Conservation (phyloP, 2,329 filamentous ascomycete genomes). For the Exutisphaerella laricina region DNA sequence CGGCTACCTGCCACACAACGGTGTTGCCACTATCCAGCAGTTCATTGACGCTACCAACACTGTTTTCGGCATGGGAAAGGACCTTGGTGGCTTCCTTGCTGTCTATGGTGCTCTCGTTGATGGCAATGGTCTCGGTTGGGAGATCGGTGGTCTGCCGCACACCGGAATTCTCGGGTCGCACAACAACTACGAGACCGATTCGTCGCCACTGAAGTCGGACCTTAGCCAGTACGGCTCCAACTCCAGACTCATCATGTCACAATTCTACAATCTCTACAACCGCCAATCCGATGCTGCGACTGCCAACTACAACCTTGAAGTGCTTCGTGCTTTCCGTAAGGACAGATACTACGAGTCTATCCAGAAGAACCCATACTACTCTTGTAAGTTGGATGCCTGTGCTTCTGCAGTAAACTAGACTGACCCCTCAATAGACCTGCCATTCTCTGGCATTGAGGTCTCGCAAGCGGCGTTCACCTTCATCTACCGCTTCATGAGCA, state of each 20-base stretch:
- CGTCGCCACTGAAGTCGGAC: conserved; percentile 31
- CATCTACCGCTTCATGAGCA: conserved; percentile 38
- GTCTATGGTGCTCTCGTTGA: conserved; percentile 18
- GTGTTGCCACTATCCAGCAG: conserved; percentile 31
- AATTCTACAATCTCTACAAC: conserved; percentile 26
- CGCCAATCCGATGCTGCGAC: conserved; percentile 16
- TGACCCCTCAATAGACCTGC: conserved; percentile 10
- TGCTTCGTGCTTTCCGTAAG: conserved; percentile 26
- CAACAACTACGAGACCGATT: conserved; percentile 34
- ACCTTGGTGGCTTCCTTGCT: conserved; percentile 19
- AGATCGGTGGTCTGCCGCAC: conserved; percentile 18
- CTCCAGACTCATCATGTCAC: conserved; percentile 15
- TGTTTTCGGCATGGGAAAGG: conserved; percentile 31
- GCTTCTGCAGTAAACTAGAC: neutral
- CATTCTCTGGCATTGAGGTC: conserved; percentile 28
- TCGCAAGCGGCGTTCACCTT: conserved; percentile 31
- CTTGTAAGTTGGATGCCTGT: conserved; percentile 16
- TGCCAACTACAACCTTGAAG: conserved; percentile 30
- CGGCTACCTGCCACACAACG: conserved; percentile 27
- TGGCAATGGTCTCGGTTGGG: conserved; percentile 20
- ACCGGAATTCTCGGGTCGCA: conserved; percentile 27
- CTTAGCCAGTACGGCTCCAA: conserved; percentile 28
- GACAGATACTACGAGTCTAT: conserved; percentile 28
- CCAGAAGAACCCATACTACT: conserved; percentile 31
- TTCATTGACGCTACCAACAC: conserved; percentile 28